Conservation (phyloP, 1,284 basidiomycete genomes). For the Apiotrichum porosum region DNA sequence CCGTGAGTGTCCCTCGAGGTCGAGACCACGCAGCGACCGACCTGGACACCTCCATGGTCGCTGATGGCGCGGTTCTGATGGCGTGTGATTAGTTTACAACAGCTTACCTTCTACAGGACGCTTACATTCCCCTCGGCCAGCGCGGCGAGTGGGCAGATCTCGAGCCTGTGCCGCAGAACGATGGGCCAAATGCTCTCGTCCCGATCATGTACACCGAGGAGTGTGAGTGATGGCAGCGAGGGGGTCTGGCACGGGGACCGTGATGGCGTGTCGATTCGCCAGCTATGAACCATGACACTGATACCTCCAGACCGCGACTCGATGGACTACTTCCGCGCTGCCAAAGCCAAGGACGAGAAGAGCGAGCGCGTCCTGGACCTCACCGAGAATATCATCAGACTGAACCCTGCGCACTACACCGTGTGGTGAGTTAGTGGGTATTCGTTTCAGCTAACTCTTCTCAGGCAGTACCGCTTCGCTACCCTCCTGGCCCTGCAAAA, state of each 20-base stretch:
- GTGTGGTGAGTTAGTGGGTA: conserved; percentile 62
- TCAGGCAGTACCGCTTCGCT: conserved; percentile 86
- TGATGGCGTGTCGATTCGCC: too few relatives aligned
- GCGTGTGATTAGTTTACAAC: too few relatives aligned
- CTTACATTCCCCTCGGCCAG: conserved; percentile 56
- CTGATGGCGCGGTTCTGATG: too few relatives aligned
- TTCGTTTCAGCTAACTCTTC: background rate
- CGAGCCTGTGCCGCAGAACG: conserved; percentile 72
- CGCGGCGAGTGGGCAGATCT: conserved; percentile 77
- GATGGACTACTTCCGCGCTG: conserved; percentile 82
- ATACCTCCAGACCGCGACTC: conserved; percentile 72
- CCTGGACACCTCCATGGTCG: too few relatives aligned
- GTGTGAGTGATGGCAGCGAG: conserved; percentile 57
- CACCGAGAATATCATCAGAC: conserved; percentile 75
- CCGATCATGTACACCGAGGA: conserved; percentile 81
- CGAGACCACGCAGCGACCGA: too few relatives aligned
- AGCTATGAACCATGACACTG: too few relatives aligned
- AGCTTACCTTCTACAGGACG: background rate
- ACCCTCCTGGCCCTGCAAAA: conserved; percentile 65
- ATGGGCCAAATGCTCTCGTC: conserved; percentile 67
- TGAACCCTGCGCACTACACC: conserved; percentile 90
- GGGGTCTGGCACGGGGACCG: background rate
- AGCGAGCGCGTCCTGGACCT: conserved; percentile 73
- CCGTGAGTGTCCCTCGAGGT: too few relatives aligned
- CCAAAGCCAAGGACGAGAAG: conserved; percentile 69